A percentile compares a stretch with the other conserved stretches of the same genome.
Evolutionary conservation across 2,329 filamentous ascomycete genomes (phyloP).

Genomic region (Beauveria rudraprayagi): DNA sequence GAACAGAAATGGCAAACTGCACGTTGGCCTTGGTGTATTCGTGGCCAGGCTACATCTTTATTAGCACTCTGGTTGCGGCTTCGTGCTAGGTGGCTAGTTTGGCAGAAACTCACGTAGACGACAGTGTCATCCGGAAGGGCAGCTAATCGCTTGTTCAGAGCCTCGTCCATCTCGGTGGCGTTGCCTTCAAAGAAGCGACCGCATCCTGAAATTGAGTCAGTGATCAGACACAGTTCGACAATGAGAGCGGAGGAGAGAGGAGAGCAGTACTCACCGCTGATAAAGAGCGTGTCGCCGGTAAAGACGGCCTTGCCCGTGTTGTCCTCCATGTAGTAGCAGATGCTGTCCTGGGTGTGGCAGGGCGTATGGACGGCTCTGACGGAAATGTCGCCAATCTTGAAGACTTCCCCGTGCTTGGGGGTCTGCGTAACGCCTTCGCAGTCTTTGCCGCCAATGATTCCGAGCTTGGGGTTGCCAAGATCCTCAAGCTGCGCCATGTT

Average conservation of each 20-base stretch:
- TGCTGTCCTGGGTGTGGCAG: constrained; percentile 97
- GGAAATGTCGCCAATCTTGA: constrained; percentile 75
- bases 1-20: constrained; percentile 72
- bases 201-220: constrained; percentile 53
- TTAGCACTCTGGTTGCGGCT: background rate
- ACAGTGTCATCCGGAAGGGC: constrained; percentile 81
- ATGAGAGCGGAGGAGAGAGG: background rate
- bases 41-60: constrained; percentile 63
- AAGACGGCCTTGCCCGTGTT: constrained; percentile 71
- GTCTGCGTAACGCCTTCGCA: constrained; percentile 74
- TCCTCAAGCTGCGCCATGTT: constrained; percentile 25
- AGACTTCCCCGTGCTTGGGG: constrained; percentile 65
- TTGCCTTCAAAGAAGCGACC: constrained; percentile 94
- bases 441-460: constrained; percentile 81
- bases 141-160: constrained; percentile 77
- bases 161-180: constrained; percentile 83
- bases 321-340: constrained; percentile 90
- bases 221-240: background rate
- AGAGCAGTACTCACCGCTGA: constrained; percentile 55
- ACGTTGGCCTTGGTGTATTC: constrained; percentile 98
- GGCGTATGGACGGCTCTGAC: constrained; percentile 90
- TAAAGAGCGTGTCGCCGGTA: constrained; percentile 93
- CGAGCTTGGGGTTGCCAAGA: constrained; percentile 52
- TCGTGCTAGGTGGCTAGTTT: background rate
- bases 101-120: constrained; percentile 61